Percentiles rank a stretch among this genome's conserved stretches.
These are phyloP conservation scores for Mycotypha africana DNA, from an alignment of 371 early-diverging fungal genomes.

Conservation along the genomic window DNA sequence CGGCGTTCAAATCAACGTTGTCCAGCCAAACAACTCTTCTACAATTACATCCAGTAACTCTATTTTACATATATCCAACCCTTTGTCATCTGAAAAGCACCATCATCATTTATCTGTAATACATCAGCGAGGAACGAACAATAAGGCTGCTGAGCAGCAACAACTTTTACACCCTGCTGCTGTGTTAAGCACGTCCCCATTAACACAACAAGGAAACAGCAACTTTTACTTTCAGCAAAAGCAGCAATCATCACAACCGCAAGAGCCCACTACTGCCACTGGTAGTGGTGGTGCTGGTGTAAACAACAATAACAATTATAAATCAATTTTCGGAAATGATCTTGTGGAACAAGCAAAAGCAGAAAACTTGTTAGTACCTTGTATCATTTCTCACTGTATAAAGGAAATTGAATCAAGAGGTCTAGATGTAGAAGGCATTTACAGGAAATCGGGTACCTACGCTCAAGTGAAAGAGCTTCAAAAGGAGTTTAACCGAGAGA, in stretches of 20 bases:
- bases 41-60: too few relatives aligned
- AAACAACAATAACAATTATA: slow-evolving; percentile 1
- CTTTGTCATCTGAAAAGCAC: too few relatives aligned
- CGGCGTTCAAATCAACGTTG: too few relatives aligned
- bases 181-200: too few relatives aligned
- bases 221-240: not conserved
- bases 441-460: slow-evolving; percentile 84
- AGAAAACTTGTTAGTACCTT: slow-evolving; percentile 11
- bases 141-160: slow-evolving; percentile 2
- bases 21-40: too few relatives aligned
- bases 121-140: slow-evolving; percentile 3
- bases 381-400: slow-evolving; percentile 9
- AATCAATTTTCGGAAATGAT: slow-evolving; percentile 15
- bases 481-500: slow-evolving; percentile 34
- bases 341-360: slow-evolving; percentile 11
- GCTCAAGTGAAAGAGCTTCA: slow-evolving; percentile 67
- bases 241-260: too few relatives aligned
- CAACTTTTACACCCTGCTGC: slow-evolving; percentile 14
- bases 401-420: slow-evolving; percentile 16
- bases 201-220: not conserved
- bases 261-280: too few relatives aligned
- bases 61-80: too few relatives aligned
- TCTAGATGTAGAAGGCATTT: slow-evolving; percentile 61
- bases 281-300: too few relatives aligned
- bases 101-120: too few relatives aligned